Conservation (phyloP, 768 basidiomycete genomes). For the Serendipita sp. region DNA sequence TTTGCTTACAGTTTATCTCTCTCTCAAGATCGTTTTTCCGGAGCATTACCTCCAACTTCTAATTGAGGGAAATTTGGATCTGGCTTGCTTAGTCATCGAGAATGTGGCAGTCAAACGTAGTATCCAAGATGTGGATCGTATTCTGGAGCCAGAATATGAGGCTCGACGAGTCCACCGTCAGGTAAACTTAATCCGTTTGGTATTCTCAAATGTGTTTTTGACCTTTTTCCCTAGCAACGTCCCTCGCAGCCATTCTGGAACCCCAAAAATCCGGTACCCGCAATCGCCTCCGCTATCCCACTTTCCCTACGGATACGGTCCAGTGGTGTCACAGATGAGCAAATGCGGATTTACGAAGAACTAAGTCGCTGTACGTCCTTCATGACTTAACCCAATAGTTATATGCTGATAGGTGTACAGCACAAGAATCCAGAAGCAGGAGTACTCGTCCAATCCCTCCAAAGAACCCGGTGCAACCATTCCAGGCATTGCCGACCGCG, state of each 20-base stretch:
- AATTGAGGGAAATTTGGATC: constrained; percentile 82
- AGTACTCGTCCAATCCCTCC: neutral
- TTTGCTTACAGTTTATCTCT: neutral
- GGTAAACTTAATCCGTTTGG: constrained; percentile 23
- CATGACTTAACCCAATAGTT: neutral
- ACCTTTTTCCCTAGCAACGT: constrained; percentile 31
- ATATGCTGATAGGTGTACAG: neutral
- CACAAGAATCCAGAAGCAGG: constrained; percentile 1
- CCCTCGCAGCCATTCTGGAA: constrained; percentile 80
- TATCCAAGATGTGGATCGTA: constrained; percentile 81
- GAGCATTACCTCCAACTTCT: constrained; percentile 64
- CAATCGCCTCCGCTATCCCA: constrained; percentile 57
- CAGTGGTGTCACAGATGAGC: constrained; percentile 63
- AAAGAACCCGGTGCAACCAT: neutral
- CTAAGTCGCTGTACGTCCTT: constrained; percentile 39
- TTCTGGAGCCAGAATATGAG: constrained; percentile 67
- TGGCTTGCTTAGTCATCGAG: constrained; percentile 87
- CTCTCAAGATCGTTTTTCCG: constrained; percentile 43
- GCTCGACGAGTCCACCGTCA: constrained; percentile 74
- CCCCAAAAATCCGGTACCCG: constrained; percentile 49
- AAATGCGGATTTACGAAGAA: constrained; percentile 86
- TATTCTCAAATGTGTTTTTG: constrained; percentile 3
- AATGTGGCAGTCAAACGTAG: constrained; percentile 97
- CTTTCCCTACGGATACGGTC: constrained; percentile 77
- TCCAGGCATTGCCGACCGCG: neutral